Percentiles rank a stretch among this genome's conserved stretches.
These are phyloP conservation scores for Talinum fruticosum DNA, from an alignment of 148 eudicot species.

Conservation along the genomic window DNA sequence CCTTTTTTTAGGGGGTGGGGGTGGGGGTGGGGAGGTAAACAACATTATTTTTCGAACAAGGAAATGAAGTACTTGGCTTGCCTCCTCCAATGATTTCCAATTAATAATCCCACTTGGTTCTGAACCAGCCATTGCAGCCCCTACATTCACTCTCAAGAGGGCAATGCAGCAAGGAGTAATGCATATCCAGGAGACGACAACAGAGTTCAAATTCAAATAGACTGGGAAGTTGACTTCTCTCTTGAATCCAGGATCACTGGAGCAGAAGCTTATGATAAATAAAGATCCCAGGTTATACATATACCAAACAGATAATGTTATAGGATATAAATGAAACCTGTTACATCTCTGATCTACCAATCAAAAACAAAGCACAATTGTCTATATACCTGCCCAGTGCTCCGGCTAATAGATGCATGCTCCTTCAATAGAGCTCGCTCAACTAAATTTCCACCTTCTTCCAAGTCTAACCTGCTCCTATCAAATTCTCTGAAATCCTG, in stretches of 20 bases:
- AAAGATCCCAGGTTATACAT: background rate
- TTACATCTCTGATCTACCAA: background rate
- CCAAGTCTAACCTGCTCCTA: slow-evolving; percentile 74
- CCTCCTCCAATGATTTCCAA: background rate
- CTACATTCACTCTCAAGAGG: background rate
- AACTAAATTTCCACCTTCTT: slow-evolving; percentile 64
- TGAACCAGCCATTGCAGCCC: background rate
- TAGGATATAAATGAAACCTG: background rate
- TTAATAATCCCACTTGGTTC: background rate
- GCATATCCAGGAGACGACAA: background rate
- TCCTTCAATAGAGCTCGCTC: slow-evolving; percentile 79
- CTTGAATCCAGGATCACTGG: background rate
- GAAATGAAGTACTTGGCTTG: too few species aligned
- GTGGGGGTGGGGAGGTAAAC: too few species aligned
- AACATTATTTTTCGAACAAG: too few species aligned
- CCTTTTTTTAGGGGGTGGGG: too few species aligned
- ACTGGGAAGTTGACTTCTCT: background rate
- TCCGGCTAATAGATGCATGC: slow-evolving; percentile 72
- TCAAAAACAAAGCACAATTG: background rate
- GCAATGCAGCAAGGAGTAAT: background rate
- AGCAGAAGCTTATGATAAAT: background rate
- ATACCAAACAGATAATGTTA: background rate
- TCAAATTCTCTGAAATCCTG: slow-evolving; percentile 95
- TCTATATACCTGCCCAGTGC: slow-evolving; percentile 69
- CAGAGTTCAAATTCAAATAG: background rate